Conservation (phyloP, 129 eudicot genomes). For the Silybum marianum region DNA sequence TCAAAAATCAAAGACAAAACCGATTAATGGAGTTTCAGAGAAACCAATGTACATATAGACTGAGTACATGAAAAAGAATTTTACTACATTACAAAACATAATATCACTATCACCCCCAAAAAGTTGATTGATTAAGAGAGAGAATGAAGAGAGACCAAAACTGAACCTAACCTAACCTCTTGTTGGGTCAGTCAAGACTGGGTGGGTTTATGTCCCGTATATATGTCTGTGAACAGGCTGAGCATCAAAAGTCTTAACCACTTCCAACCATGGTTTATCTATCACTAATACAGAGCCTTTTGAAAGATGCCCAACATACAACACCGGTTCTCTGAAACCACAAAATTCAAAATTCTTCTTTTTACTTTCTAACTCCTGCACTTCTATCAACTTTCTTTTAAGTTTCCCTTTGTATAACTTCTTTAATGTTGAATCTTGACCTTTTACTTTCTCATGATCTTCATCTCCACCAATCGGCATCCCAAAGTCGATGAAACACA, state of each 20-base stretch:
- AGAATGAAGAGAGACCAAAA: conserved; percentile 34
- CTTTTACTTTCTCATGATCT: conserved; percentile 41
- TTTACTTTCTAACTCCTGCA: conserved; percentile 41
- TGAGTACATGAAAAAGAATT: conserved; percentile 33
- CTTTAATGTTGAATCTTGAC: conserved; percentile 34
- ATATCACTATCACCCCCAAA: conserved; percentile 30
- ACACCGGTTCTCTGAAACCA: conserved; percentile 76
- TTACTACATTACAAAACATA: conserved; percentile 62
- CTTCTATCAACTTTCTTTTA: conserved; percentile 63
- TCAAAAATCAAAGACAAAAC: background rate
- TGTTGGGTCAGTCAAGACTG: conserved; percentile 1
- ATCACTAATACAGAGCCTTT: conserved; percentile 62
- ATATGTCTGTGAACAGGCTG: conserved; percentile 87
- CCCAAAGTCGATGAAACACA: conserved; percentile 89
- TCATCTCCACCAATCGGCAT: conserved; percentile 62
- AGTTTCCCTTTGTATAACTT: conserved; percentile 44
- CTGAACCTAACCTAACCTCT: conserved; percentile 39
- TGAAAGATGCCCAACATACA: conserved; percentile 77
- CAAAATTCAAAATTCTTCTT: conserved; percentile 73
- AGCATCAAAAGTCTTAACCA: conserved; percentile 60
- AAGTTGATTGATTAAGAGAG: conserved; percentile 10
- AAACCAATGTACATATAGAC: conserved; percentile 8
- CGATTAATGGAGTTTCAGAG: background rate
- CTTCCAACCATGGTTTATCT: conserved; percentile 84
- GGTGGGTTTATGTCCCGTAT: conserved; percentile 63